These are phyloP conservation scores for Dothistroma pini DNA, from an alignment of 2,329 filamentous ascomycete genomes.

Conservation along the genomic window DNA sequence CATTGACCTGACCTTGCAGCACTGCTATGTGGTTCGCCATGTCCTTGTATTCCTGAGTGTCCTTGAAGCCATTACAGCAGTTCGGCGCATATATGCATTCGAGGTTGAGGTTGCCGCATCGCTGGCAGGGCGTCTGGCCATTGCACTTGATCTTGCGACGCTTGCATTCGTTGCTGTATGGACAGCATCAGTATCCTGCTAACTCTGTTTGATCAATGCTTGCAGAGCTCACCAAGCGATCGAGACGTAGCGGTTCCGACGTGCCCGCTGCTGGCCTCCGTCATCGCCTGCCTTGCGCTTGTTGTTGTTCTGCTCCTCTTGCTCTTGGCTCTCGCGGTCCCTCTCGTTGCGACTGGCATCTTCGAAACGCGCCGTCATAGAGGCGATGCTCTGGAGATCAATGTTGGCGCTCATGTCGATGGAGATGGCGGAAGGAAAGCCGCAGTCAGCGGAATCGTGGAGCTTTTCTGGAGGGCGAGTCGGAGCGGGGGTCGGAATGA, in stretches of 20 bases:
- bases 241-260: slow-evolving; percentile 65
- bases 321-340: slow-evolving; percentile 8
- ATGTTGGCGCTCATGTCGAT: neutral
- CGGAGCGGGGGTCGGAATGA: neutral
- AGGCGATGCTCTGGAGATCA: slow-evolving; percentile 2
- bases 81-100: slow-evolving; percentile 65
- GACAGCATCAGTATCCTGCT: neutral
- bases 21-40: slow-evolving; percentile 71
- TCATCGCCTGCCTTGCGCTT: slow-evolving; percentile 46
- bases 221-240: slow-evolving; percentile 56
- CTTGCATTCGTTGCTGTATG: slow-evolving; percentile 60
- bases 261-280: slow-evolving; percentile 46
- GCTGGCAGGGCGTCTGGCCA: slow-evolving; percentile 61
- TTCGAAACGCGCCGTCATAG: slow-evolving; percentile 1
- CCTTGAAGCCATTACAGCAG: slow-evolving; percentile 79
- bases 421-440: neutral
- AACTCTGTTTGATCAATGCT: slow-evolving; percentile 29
- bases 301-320: slow-evolving; percentile 26
- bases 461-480: neutral
- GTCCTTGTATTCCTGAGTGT: slow-evolving; percentile 84
- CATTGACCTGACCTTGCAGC: slow-evolving; percentile 80
- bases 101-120: slow-evolving; percentile 61
- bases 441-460: neutral
- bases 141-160: slow-evolving; percentile 67
- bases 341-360: neutral